Percentiles rank a stretch among this genome's conserved stretches.
Evolutionary conservation across 495 filamentous ascomycete species (phyloP).

Genomic region (Annulohypoxylon bovei): DNA sequence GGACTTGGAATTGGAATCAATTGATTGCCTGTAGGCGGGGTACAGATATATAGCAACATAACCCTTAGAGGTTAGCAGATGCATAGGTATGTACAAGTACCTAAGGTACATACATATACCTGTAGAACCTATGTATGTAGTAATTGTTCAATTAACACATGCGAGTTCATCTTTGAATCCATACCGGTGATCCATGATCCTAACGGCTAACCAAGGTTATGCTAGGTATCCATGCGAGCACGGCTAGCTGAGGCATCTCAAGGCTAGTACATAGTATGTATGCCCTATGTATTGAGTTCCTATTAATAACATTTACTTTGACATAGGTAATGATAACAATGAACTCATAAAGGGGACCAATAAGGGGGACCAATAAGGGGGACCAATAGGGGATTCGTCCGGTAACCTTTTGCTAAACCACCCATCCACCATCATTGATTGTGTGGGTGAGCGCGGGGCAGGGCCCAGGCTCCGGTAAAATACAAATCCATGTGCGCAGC

Average conservation of each 20-base stretch:
- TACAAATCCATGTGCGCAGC: not conserved
- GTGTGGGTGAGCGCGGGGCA: slow-evolving; percentile 28
- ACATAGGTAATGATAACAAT: slow-evolving; percentile 19
- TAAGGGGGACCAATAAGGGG: no score
- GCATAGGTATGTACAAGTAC: not conserved
- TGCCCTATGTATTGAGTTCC: slow-evolving; percentile 3
- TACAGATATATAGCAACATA: slow-evolving; percentile 19
- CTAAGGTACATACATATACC: not conserved
- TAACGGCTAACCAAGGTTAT: slow-evolving; percentile 33
- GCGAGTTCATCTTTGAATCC: not conserved
- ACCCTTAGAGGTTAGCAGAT: not conserved
- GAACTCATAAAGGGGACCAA: not conserved
- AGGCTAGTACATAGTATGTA: no score
- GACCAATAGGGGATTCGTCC: not conserved
- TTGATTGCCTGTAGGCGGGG: slow-evolving; percentile 11
- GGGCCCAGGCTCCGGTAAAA: slow-evolving; percentile 28
- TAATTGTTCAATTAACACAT: slow-evolving; percentile 2
- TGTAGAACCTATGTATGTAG: not conserved
- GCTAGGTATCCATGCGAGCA: slow-evolving; percentile 19
- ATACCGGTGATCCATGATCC: not conserved
- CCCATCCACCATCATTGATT: slow-evolving; percentile 25
- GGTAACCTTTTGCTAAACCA: slow-evolving; percentile 7
- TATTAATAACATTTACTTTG: slow-evolving; percentile 35
- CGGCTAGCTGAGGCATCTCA: slow-evolving; percentile 33
- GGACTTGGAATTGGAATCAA: slow-evolving; percentile 6